Evolutionary conservation across 371 early-diverging fungal species (phyloP).

Genomic region (Mortierella sp.): DNA sequence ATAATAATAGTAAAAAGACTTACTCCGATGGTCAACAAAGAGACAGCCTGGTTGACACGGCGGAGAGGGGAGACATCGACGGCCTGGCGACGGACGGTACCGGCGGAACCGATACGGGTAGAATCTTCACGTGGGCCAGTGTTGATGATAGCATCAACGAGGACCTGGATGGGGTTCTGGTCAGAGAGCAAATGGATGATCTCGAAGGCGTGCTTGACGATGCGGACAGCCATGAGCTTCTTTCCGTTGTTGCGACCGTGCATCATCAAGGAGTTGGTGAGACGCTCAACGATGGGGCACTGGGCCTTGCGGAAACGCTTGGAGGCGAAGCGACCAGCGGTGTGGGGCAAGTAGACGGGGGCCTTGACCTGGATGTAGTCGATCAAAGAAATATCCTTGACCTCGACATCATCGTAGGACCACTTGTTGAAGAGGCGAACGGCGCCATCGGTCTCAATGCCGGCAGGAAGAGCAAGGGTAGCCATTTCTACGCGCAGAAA

Average conservation of each 20-base stretch:
- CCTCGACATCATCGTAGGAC: constrained; percentile 95
- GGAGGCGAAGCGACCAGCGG: constrained; percentile 97
- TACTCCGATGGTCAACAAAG: constrained; percentile 96
- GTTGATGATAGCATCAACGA: constrained; percentile 99
- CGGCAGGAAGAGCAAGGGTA: constrained; percentile 76
- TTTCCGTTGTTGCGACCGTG: constrained; percentile 99
- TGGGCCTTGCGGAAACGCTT: constrained; percentile 99
- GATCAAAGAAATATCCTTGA: constrained; percentile 95
- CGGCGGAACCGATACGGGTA: constrained; percentile 99
- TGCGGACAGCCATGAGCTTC: constrained; percentile 99
- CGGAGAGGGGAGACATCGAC: constrained; percentile 99
- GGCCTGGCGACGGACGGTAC: constrained; percentile 99
- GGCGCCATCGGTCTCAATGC: constrained; percentile 74
- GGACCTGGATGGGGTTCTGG: constrained; percentile 99
- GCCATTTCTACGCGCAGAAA: constrained; percentile 60
- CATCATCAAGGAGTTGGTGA: constrained; percentile 99
- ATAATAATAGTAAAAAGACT: constrained; percentile 50
- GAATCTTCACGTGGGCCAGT: constrained; percentile 99
- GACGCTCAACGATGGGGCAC: constrained; percentile 99
- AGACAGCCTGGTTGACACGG: constrained; percentile 98
- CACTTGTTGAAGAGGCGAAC: constrained; percentile 94
- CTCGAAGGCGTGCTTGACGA: constrained; percentile 99
- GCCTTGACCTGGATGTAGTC: constrained; percentile 96
- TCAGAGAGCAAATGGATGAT: constrained; percentile 99
- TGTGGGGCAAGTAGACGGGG: constrained; percentile 98